Percentiles rank a stretch among this genome's conserved stretches.
Evolutionary conservation across 108 stramenopile genomes (phyloP).

Genomic region (Cyclotella cryptica): DNA sequence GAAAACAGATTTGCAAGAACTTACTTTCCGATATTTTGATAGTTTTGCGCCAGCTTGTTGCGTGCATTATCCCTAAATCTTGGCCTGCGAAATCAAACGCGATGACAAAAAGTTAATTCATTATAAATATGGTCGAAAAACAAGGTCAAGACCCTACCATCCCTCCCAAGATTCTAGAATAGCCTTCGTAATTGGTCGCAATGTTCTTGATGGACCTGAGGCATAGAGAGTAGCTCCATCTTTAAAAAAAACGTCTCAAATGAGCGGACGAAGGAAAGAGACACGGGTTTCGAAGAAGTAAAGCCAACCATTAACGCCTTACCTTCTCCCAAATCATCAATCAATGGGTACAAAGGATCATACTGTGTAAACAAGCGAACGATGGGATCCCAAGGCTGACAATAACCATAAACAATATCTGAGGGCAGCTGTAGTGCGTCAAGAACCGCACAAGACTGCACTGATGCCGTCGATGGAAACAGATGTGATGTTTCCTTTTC

Average conservation of each 20-base stretch:
- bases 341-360: constrained; percentile 87
- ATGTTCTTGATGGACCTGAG: constrained; percentile 75
- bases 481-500: constrained; percentile 1
- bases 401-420: constrained; percentile 69
- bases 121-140: background rate
- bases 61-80: constrained; percentile 70
- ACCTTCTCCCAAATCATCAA: constrained; percentile 76
- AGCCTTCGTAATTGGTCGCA: constrained; percentile 72
- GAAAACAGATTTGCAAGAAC: background rate
- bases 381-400: constrained; percentile 91
- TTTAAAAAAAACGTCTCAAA: background rate
- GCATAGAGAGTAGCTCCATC: constrained; percentile 77
- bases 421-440: constrained; percentile 64
- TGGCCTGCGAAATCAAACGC: constrained; percentile 41
- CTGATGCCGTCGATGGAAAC: background rate
- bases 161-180: constrained; percentile 81
- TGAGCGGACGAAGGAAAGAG: background rate
- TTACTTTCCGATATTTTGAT: constrained; percentile 57
- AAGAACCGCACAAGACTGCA: constrained; percentile 61
- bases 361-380: constrained; percentile 64
- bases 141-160: constrained; percentile 48
- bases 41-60: constrained; percentile 55
- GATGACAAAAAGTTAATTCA: background rate
- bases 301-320: background rate
- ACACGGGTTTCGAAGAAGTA: background rate